Percentiles rank a stretch among this genome's conserved stretches.
These are phyloP conservation scores for Paecilomyces formosus DNA, from an alignment of 2,329 filamentous ascomycete species.

Conservation along the genomic window DNA sequence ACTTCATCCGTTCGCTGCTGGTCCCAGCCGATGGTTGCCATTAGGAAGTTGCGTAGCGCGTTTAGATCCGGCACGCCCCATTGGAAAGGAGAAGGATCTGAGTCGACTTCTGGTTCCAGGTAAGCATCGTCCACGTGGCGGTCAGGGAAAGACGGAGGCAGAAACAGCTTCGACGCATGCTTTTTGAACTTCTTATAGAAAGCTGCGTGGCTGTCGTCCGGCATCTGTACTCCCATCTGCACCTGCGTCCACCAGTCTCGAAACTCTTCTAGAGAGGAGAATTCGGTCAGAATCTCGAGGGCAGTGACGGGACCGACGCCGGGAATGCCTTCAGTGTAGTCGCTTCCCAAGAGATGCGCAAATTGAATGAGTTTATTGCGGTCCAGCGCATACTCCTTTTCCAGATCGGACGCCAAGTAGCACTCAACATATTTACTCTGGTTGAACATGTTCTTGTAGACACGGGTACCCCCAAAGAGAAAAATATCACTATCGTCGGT, in stretches of 20 bases:
- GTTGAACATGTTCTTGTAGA: slow-evolving; percentile 99
- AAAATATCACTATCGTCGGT: slow-evolving; percentile 97
- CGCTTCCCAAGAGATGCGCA: slow-evolving; percentile 83
- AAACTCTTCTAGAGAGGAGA: slow-evolving; percentile 66
- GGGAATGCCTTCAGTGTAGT: slow-evolving; percentile 88
- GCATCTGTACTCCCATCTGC: slow-evolving; percentile 58
- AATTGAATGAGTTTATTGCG: slow-evolving; percentile 82
- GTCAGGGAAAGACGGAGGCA: slow-evolving; percentile 74
- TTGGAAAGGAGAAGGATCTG: slow-evolving; percentile 68
- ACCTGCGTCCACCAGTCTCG: slow-evolving; percentile 80
- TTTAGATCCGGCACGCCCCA: slow-evolving; percentile 95
- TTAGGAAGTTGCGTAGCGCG: slow-evolving; percentile 73
- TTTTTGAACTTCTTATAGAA: slow-evolving; percentile 86
- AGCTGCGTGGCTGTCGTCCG: slow-evolving; percentile 48
- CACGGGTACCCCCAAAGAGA: slow-evolving; percentile 87
- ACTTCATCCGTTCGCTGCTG: slow-evolving; percentile 92
- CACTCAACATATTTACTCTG: slow-evolving; percentile 97
- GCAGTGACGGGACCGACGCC: slow-evolving; percentile 92
- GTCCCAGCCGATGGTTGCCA: slow-evolving; percentile 87
- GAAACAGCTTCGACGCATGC: slow-evolving; percentile 76
- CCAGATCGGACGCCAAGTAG: slow-evolving; percentile 75
- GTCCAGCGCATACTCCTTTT: slow-evolving; percentile 80
- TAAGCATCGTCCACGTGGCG: slow-evolving; percentile 75
- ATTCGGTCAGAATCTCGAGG: slow-evolving; percentile 88
- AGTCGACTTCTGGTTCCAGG: slow-evolving; percentile 76